phyloP scores from a whole-genome alignment of 2,329 filamentous ascomycete genomes.

The Sporothrix brunneoviolacea region DNA sequence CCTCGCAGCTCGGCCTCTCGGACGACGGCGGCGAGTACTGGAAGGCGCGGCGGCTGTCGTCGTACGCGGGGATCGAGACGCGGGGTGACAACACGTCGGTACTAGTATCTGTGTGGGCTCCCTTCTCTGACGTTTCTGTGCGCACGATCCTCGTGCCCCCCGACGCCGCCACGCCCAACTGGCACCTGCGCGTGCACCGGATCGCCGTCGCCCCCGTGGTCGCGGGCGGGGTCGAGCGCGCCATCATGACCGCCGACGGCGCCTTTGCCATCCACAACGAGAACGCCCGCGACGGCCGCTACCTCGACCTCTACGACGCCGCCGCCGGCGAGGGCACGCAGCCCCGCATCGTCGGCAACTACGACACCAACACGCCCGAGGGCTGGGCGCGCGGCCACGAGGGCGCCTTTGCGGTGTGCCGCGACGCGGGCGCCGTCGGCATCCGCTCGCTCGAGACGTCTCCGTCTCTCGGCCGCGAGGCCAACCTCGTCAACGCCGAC shows the following conservation, averaged over 20 bases:
- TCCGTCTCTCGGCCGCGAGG: slow-evolving; percentile 33
- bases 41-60: slow-evolving; percentile 66
- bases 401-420: slow-evolving; percentile 51
- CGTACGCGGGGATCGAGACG: slow-evolving; percentile 55
- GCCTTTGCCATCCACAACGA: slow-evolving; percentile 62
- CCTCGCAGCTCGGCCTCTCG: slow-evolving; percentile 68
- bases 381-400: slow-evolving; percentile 43
- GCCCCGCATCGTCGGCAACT: slow-evolving; percentile 54
- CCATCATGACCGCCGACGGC: slow-evolving; percentile 66
- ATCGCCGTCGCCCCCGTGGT: slow-evolving; percentile 38
- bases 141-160: slow-evolving; percentile 61
- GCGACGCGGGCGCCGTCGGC: slow-evolving; percentile 49
- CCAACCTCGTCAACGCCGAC: slow-evolving; percentile 66
- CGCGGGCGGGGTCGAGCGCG: slow-evolving; percentile 28
- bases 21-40: slow-evolving; percentile 73
- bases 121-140: slow-evolving; percentile 62
- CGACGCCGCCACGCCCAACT: slow-evolving; percentile 50
- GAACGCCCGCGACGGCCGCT: slow-evolving; percentile 30
- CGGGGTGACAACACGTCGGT: slow-evolving; percentile 46
- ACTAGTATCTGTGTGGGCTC: slow-evolving; percentile 63
- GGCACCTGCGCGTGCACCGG: slow-evolving; percentile 62
- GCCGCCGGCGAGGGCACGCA: slow-evolving; percentile 44
- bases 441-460: slow-evolving; percentile 46
- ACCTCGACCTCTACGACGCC: slow-evolving; percentile 48
- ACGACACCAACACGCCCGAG: slow-evolving; percentile 47